Evolutionary conservation across 805 yeast genomes (phyloP), one percentile per base, ranked within the genome.

Genomic region (Candida incommunis): DNA sequence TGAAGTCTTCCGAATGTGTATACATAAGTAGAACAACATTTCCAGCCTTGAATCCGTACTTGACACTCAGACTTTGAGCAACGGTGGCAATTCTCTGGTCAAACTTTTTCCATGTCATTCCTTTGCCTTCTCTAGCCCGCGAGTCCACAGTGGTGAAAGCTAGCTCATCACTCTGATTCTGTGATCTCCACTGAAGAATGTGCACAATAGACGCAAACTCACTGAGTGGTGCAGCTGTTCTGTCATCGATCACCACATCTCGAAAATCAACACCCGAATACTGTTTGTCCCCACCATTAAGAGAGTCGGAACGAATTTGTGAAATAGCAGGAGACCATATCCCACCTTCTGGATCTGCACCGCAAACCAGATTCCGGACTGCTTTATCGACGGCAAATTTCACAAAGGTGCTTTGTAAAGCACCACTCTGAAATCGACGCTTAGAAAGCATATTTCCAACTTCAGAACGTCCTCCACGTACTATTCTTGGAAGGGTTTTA

Each of bases 371-470:
- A 55, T 76, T 71, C 43, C 78, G 70, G 5, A 86, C 64, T 0
- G 87, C 75, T 43, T 73, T 72, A 23, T 74, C 66, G 22, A 82
- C 70, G 48, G 80, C 80, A 57, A 87, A 92, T 56, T 84, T 86
- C 44, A 87, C 86, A 61, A 77, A 88, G 23, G 75, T 79, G 0
- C 94, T 79, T n/a, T 75, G 70, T 21, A 92, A 64, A n/a, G 73
- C 68, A 2, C 97, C 97, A 51, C 78, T 82, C 37, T 78, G 68
- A 57, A 87, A 87, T 51, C 76, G 73, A 51, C 79, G 75, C 55
- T 80, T 84, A 63, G 83, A 86, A 55, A 78, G 72, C 82, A 78
- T 84, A 53, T 88, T 92, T 0, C 97, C 97, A 50, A 92, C 82
- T 54, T 92, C 97, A 20, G 85, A 70, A 5, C 96, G 80, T 21